A percentile compares a stretch with the other conserved stretches of the same genome.
phyloP scores from a whole-genome alignment of 2,329 filamentous ascomycete genomes.

The Cytospora piceae region DNA sequence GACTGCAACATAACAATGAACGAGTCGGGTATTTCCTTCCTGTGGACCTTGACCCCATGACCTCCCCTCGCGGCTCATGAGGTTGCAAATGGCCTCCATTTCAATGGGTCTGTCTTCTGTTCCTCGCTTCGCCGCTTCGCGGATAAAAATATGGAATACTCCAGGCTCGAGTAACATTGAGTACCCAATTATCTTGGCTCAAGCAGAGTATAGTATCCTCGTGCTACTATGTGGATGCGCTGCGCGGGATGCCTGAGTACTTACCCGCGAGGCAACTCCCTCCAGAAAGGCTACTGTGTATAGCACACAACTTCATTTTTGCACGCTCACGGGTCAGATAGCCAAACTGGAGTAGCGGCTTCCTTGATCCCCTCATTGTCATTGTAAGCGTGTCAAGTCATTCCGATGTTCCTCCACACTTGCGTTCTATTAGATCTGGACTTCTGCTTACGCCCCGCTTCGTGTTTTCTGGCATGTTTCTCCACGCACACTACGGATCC shows the following conservation, averaged over 20 bases:
- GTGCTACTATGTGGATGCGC: constrained; percentile 8
- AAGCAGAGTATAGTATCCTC: constrained; percentile 7
- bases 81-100: constrained; percentile 26
- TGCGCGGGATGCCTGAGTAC: constrained; percentile 15
- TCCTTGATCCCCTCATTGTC: constrained; percentile 18
- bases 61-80: constrained; percentile 26
- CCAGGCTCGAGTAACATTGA: constrained; percentile 7
- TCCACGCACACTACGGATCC: not conserved
- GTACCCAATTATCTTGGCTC: constrained; percentile 10
- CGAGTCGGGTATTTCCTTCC: constrained; percentile 29
- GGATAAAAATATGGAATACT: constrained; percentile 3
- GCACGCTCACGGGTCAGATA: constrained; percentile 23
- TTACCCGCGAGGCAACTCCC: constrained; percentile 10
- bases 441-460: constrained; percentile 10
- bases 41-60: constrained; percentile 30
- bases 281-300: constrained; percentile 3
- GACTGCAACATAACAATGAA: constrained; percentile 20
- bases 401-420: constrained; percentile 26
- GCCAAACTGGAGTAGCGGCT: constrained; percentile 26
- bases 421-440: constrained; percentile 7
- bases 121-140: constrained; percentile 11
- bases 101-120: constrained; percentile 12
- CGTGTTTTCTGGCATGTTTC: constrained; percentile 5
- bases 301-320: constrained; percentile 6
- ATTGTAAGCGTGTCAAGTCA: constrained; percentile 23